Conservation (phyloP, 2,329 filamentous ascomycete species). For the Colletotrichum cordylinicola region DNA sequence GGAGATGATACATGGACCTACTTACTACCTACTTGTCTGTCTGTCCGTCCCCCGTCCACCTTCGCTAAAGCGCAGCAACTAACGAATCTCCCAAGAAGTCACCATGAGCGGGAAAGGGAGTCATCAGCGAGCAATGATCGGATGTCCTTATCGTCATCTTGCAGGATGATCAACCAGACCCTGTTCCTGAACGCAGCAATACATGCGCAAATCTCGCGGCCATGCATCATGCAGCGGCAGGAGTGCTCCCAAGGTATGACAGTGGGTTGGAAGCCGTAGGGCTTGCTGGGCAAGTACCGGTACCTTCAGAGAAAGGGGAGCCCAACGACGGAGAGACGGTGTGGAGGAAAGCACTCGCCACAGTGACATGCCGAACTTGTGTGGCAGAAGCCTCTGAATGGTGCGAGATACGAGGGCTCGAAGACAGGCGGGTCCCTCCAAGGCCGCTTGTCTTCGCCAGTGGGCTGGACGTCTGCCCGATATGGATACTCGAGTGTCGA, state of each 20-base stretch:
- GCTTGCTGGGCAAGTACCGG: slow-evolving; percentile 8
- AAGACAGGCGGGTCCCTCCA: background rate
- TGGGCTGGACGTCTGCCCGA: slow-evolving; percentile 6
- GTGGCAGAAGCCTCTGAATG: background rate
- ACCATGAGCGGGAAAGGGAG: background rate
- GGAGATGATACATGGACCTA: background rate
- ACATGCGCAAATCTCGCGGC: background rate
- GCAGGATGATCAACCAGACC: background rate
- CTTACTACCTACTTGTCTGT: background rate
- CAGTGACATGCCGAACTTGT: background rate
- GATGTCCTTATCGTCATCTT: background rate
- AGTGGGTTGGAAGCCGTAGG: slow-evolving; percentile 10
- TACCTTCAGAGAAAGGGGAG: background rate
- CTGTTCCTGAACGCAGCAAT: background rate
- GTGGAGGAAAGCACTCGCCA: slow-evolving; percentile 1
- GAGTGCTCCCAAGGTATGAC: background rate
- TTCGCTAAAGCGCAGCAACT: background rate
- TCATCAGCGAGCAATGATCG: background rate
- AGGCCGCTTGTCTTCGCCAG: background rate
- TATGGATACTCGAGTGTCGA: slow-evolving; percentile 9
- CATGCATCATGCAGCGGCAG: slow-evolving; percentile 17
- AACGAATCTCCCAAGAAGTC: background rate
- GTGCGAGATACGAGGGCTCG: slow-evolving; percentile 5
- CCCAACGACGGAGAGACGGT: background rate
- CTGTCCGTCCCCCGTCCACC: background rate